Conservation (phyloP, 805 yeast species). For the Candida berthetii region DNA sequence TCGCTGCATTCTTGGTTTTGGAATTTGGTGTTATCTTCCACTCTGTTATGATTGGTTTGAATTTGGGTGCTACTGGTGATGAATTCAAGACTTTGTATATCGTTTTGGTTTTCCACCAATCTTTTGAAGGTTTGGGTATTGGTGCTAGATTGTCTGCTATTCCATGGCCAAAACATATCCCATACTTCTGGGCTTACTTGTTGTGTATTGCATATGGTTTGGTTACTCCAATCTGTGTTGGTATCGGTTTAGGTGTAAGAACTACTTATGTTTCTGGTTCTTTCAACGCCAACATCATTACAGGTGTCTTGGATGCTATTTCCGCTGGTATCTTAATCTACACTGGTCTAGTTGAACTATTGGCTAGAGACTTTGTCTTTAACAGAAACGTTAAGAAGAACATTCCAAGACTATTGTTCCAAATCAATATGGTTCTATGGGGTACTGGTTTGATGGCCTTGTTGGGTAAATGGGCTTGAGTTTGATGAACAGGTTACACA, state of each 20-base stretch:
- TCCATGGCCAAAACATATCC: slow-evolving; percentile 41
- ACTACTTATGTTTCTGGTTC: slow-evolving; percentile 48
- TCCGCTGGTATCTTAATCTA: slow-evolving; percentile 70
- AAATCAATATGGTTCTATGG: slow-evolving; percentile 35
- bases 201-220: slow-evolving; percentile 46
- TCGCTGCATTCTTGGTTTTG: slow-evolving; percentile 45
- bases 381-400: slow-evolving; percentile 34
- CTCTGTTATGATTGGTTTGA: slow-evolving; percentile 67
- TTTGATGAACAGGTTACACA: too few relatives aligned
- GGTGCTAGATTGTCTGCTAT: slow-evolving; percentile 64
- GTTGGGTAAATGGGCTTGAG: slow-evolving; percentile 72
- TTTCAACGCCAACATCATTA: slow-evolving; percentile 44
- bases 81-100: slow-evolving; percentile 59
- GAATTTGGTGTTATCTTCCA: slow-evolving; percentile 75
- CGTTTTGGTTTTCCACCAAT: slow-evolving; percentile 68
- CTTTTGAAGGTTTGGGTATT: slow-evolving; percentile 75
- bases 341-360: slow-evolving; percentile 67
- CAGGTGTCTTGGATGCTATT: slow-evolving; percentile 63
- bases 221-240: slow-evolving; percentile 65
- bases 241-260: slow-evolving; percentile 72
- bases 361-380: slow-evolving; percentile 68
- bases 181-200: slow-evolving; percentile 44
- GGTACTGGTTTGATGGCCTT: slow-evolving; percentile 73
- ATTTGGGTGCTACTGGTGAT: slow-evolving; percentile 58
- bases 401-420: slow-evolving; percentile 31